A percentile compares a stretch with the other conserved stretches of the same genome.
Evolutionary conservation across 805 yeast genomes (phyloP).

Genomic region (Candida stauntonica): DNA sequence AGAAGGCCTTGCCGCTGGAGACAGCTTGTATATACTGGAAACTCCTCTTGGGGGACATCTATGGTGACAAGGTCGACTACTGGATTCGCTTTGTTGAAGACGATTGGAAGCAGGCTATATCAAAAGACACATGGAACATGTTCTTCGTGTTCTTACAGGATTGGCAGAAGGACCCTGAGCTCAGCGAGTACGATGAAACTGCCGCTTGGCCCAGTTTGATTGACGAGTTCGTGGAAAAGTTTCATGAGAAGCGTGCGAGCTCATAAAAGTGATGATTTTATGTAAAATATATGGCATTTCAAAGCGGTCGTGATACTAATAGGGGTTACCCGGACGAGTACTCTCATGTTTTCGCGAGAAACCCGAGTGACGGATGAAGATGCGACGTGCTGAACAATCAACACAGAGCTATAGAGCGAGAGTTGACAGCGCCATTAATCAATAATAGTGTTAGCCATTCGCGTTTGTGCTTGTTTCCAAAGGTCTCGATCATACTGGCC

Average conservation of each 20-base stretch:
- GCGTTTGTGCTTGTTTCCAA: too few species aligned
- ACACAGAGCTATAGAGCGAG: too few species aligned
- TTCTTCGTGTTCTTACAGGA: conserved; percentile 57
- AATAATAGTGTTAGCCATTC: too few species aligned
- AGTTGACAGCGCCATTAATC: too few species aligned
- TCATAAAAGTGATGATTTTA: too few species aligned
- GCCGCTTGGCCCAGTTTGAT: conserved; percentile 92
- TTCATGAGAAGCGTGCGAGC: conserved; percentile 11
- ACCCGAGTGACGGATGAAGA: too few species aligned
- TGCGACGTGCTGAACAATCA: too few species aligned
- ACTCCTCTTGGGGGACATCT: conserved; percentile 44
- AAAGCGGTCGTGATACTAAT: too few species aligned
- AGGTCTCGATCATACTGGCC: too few species aligned
- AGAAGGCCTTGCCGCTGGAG: conserved; percentile 49
- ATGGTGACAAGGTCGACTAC: conserved; percentile 34
- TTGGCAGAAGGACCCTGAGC: conserved; percentile 45
- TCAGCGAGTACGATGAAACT: conserved; percentile 64
- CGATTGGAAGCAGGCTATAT: conserved; percentile 44
- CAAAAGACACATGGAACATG: conserved; percentile 86
- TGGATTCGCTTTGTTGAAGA: conserved; percentile 57
- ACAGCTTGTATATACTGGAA: conserved; percentile 76
- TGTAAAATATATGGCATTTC: too few species aligned
- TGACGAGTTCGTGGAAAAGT: conserved; percentile 74
- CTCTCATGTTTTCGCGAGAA: background rate
- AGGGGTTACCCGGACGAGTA: conserved; percentile 2